phyloP scores from a whole-genome alignment of 305 asterid genomes.

The Ilex paraguariensis region DNA sequence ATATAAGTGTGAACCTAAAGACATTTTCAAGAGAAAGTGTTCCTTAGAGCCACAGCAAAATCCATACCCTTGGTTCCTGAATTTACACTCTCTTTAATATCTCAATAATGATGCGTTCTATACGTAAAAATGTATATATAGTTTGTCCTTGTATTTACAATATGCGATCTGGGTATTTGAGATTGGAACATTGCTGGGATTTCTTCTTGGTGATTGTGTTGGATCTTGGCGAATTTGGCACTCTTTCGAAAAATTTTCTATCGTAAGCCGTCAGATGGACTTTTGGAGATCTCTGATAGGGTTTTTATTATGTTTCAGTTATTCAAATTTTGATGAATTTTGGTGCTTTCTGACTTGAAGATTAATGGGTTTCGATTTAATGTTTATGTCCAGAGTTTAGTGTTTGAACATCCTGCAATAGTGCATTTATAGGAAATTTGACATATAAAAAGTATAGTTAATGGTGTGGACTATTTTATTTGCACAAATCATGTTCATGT shows the following conservation, averaged over 20 bases:
- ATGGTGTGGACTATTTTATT: too few species aligned
- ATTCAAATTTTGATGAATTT: neutral
- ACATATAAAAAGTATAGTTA: too few species aligned
- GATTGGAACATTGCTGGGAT: slow-evolving; percentile 22
- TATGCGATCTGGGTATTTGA: slow-evolving; percentile 13
- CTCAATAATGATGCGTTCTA: neutral
- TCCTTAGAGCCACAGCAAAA: slow-evolving; percentile 61
- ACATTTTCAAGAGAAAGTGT: slow-evolving; percentile 37
- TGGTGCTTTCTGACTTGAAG: neutral
- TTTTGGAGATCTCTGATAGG: slow-evolving; percentile 72
- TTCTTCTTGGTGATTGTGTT: slow-evolving; percentile 8
- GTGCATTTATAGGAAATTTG: too few species aligned
- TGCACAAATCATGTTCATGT: too few species aligned
- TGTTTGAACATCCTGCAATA: too few species aligned
- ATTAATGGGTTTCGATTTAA: neutral
- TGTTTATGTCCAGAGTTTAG: neutral
- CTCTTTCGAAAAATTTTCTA: slow-evolving; percentile 55
- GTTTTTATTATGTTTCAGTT: slow-evolving; percentile 53
- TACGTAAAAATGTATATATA: slow-evolving; percentile 14
- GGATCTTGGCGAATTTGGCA: slow-evolving; percentile 41
- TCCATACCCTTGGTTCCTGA: slow-evolving; percentile 27
- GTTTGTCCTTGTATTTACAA: slow-evolving; percentile 1
- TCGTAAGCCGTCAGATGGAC: slow-evolving; percentile 71
- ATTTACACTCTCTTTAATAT: slow-evolving; percentile 24
- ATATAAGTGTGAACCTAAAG: slow-evolving; percentile 49